Base-by-base conservation (phyloP, 208 protist species). In the Leishmania gerbilli region DNA sequence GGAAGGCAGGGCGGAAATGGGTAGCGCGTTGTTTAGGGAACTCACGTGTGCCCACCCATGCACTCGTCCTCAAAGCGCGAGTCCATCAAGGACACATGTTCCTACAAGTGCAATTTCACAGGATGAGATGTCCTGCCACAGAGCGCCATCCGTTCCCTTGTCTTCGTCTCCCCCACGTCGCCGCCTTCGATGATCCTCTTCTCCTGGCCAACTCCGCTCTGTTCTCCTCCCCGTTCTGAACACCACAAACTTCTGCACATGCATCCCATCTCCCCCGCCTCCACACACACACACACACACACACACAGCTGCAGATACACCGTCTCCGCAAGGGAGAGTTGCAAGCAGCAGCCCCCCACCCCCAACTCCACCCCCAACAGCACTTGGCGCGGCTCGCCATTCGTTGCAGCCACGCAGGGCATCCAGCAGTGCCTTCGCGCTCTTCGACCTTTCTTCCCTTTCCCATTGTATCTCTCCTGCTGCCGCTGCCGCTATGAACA, bases 401-500 rank as follows among this genome's bases (percentile, higher is more conserved):
- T 55, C 0, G 69, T 31, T 55, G 69, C 69, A 55, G 45, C 27
- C 69, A 45, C 47, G 17, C 13, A 53, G 45, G 40, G 13, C 31
- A 74, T 55, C 9, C 45, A 74, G 40, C 24, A 13, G 45, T 19
- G 5, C 31, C 53, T 64, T 60, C 37, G 49, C 51, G 55, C 17
- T 21, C 58, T 24, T 51, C 40, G 1, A 1, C 27, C 47, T n/a
- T 45, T 76, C 82, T n/a, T 47, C 75, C 42, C 74, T 47, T 71
- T 62, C 79, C 65, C 0, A 31, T 37, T 24, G 34, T 80, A 55
- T 34, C 71, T 75, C 47, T 62, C 72, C n/a, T 17, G 15, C n/a
- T n/a, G 9, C 27, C 8, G 24, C 24, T 34, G 79, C 74, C 27
- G 31, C 58, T 7, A 71, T 84, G 77, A 91, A 85, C 76, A 87